Evolutionary conservation across 2,329 filamentous ascomycete species (phyloP), one percentile per base, ranked within the genome.

Genomic region (Trichophyton rubrum): DNA sequence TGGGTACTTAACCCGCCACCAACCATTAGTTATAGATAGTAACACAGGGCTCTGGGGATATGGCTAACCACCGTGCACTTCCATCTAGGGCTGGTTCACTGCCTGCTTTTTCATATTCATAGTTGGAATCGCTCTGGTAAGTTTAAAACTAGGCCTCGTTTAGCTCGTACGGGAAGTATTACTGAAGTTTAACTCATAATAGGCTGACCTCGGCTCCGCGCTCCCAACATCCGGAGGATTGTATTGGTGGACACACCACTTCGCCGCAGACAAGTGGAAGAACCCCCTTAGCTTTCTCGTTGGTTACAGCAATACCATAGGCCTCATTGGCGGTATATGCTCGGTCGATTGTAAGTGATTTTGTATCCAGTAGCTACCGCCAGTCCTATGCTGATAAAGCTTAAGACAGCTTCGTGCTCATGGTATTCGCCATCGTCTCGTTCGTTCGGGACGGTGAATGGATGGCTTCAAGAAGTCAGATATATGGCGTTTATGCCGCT

Each of bases 201-300:
- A 74, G 78, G 77, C 78, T 33, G 78, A 80, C 68, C 69, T 80
- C 61, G 77, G 77, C 20, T 78, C 76, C 30, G 76, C 78, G 2
- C 82, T 85, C 79, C 82, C 82, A 2, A 84, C 82, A 2, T 78
- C 75, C 38, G 82, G 82, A 8, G 82, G 82, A 0, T 70, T 85
- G 1, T 84, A 84, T 67, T 84, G 75, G 71, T 79, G 80, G 79
- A 82, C 81, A 6, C 82, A 84, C 65, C 82, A 82, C 69, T 84
- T 83, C 67, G 77, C 79, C 9, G 78, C 76, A 2, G 78, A 79
- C 1, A 78, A 77, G 45, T 80, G 75, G 62, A 77, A 80, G 63
- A 83, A 83, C 66, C 78, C 80, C 3, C 69, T 85, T n/a, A 81
- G 78, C 64, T 84, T 84, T 66, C 68, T 84, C 38, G 81, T 84